Conservation (phyloP, 1,139 yeast genomes). For the Yamadazyma atlantica region DNA sequence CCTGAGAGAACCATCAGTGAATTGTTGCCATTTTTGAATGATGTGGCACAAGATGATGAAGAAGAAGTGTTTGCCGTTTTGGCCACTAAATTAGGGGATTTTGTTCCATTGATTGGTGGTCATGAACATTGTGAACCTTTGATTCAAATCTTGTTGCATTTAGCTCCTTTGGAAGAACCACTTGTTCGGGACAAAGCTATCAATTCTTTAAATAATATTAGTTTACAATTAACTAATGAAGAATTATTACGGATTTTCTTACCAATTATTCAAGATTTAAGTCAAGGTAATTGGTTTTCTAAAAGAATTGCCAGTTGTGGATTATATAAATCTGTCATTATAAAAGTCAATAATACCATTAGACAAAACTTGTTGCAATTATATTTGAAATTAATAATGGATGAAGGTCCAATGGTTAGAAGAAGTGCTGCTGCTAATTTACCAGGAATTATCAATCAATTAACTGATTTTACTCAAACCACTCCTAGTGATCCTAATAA, state of each 20-base stretch:
- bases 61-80: constrained; percentile 95
- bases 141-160: constrained; percentile 81
- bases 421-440: constrained; percentile 88
- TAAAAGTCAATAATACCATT: constrained; percentile 53
- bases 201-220: constrained; percentile 72
- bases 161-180: constrained; percentile 97
- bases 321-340: constrained; percentile 69
- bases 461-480: constrained; percentile 39
- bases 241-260: constrained; percentile 70
- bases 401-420: constrained; percentile 98
- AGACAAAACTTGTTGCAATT: constrained; percentile 64
- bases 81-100: constrained; percentile 86
- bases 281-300: constrained; percentile 94
- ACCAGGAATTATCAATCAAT: constrained; percentile 65
- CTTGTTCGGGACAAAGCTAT: constrained; percentile 94
- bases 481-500: constrained; percentile 23
- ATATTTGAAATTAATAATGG: constrained; percentile 72
- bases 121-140: constrained; percentile 71
- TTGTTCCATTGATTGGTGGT: constrained; percentile 88
- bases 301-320: constrained; percentile 93
- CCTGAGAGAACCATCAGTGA: constrained; percentile 90
- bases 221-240: constrained; percentile 60
- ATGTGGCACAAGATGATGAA: constrained; percentile 96
- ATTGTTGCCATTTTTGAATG: constrained; percentile 79
- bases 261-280: constrained; percentile 73